Percentiles rank a stretch among this genome's conserved stretches.
Evolutionary conservation across 2,329 filamentous ascomycete species (phyloP).

Genomic region (Xylariaceae sp.): DNA sequence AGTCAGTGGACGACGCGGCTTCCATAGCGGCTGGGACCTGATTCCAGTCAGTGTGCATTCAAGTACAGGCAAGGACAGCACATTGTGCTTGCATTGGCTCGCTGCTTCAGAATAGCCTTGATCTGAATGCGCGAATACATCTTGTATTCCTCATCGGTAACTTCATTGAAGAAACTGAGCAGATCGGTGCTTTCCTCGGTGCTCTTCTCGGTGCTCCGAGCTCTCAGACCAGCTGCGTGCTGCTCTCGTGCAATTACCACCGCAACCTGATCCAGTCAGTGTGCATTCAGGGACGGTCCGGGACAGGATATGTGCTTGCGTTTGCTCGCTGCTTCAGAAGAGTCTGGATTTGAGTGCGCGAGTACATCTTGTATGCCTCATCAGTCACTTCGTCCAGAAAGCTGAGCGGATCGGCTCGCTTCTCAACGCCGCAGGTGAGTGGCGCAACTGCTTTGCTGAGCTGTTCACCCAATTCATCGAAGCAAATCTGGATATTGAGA

Average conservation of each 20-base stretch:
- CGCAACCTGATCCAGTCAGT: slow-evolving; percentile 27
- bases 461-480: slow-evolving; percentile 33
- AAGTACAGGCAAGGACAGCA: not conserved
- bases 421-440: slow-evolving; percentile 37
- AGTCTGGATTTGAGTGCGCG: slow-evolving; percentile 41
- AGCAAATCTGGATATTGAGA: slow-evolving; percentile 14
- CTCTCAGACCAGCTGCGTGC: too few species aligned
- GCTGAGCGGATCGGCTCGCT: slow-evolving; percentile 39
- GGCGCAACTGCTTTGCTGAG: slow-evolving; percentile 35
- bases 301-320: slow-evolving; percentile 32
- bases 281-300: not conserved
- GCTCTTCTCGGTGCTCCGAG: slow-evolving; percentile 38
- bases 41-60: slow-evolving; percentile 1
- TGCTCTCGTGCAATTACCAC: too few species aligned
- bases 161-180: slow-evolving; percentile 43
- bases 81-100: slow-evolving; percentile 40
- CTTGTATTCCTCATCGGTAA: slow-evolving; percentile 38
- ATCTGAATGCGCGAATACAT: slow-evolving; percentile 46
- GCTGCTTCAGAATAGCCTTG: slow-evolving; percentile 43
- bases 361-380: slow-evolving; percentile 42
- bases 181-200: slow-evolving; percentile 39
- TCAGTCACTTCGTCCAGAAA: slow-evolving; percentile 42
- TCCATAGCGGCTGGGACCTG: slow-evolving; percentile 26
- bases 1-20: slow-evolving; percentile 13
- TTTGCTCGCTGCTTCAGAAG: slow-evolving; percentile 48